A percentile compares a stretch with the other conserved stretches of the same genome.
These are phyloP conservation scores for Dunaliella primolecta DNA, from an alignment of 139 green algal species.

Conservation along the genomic window DNA sequence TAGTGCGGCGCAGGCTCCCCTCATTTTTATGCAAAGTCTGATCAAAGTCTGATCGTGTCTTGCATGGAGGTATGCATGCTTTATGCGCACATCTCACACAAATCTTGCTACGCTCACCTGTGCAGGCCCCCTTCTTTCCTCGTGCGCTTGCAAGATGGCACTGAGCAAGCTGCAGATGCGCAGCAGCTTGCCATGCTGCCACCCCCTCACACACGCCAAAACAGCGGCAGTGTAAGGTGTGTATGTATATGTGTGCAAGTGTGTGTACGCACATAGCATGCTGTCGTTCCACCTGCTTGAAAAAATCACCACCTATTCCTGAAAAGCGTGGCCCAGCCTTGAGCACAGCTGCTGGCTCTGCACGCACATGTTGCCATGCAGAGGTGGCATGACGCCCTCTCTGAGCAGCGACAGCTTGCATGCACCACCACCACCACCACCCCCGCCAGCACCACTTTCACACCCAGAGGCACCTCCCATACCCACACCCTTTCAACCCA, in stretches of 20 bases:
- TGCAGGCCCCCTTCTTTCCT: conserved; percentile 44
- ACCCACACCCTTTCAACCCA: neutral
- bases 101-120: too few species aligned
- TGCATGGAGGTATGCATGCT: too few species aligned
- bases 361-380: neutral
- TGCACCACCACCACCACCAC: neutral
- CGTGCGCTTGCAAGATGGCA: conserved; percentile 24
- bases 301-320: too few species aligned
- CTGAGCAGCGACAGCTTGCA: neutral
- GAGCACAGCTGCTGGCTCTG: too few species aligned
- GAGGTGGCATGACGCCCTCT: neutral
- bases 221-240: neutral
- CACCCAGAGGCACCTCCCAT: neutral
- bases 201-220: neutral
- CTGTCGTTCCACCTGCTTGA: too few species aligned
- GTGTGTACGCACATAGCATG: neutral
- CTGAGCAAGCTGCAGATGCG: conserved; percentile 25
- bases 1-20: too few species aligned
- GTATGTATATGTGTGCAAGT: neutral
- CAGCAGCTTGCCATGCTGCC: conserved; percentile 14
- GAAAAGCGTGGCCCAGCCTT: too few species aligned
- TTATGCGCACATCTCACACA: too few species aligned
- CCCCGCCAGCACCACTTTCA: neutral
- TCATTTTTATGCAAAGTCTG: too few species aligned
- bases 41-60: too few species aligned